phyloP scores from a whole-genome alignment of 2,329 filamentous ascomycete species.

The Lachnellula hyalina region DNA sequence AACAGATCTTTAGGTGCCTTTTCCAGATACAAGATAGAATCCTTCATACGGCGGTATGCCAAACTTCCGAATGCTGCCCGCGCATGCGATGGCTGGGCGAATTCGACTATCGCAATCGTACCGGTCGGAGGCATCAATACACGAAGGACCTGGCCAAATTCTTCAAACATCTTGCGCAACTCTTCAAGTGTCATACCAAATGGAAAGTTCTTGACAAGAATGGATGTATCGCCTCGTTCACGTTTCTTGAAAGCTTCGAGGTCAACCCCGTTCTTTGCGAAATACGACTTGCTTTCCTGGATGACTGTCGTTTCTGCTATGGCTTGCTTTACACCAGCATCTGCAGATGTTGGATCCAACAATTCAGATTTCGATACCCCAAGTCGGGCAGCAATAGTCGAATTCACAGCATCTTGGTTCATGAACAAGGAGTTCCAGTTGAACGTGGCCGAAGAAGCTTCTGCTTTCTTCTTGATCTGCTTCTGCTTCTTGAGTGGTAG shows the following conservation, averaged over 20 bases:
- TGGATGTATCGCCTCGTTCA: slow-evolving; percentile 77
- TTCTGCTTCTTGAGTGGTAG: slow-evolving; percentile 92
- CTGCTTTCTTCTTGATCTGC: slow-evolving; percentile 77
- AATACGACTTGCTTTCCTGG: slow-evolving; percentile 92
- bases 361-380: slow-evolving; percentile 88
- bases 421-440: slow-evolving; percentile 99
- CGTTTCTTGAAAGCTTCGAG: slow-evolving; percentile 84
- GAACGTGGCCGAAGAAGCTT: slow-evolving; percentile 73
- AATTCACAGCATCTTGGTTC: slow-evolving; percentile 92
- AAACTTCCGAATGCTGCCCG: slow-evolving; percentile 78
- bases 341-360: slow-evolving; percentile 89
- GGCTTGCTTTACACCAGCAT: slow-evolving; percentile 93
- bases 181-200: slow-evolving; percentile 56
- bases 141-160: slow-evolving; percentile 70
- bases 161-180: slow-evolving; percentile 45
- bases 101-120: slow-evolving; percentile 91
- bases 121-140: slow-evolving; percentile 90
- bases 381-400: slow-evolving; percentile 78
- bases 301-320: slow-evolving; percentile 95
- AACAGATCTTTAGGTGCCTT: slow-evolving; percentile 87
- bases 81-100: slow-evolving; percentile 70
- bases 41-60: slow-evolving; percentile 86
- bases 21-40: slow-evolving; percentile 86
- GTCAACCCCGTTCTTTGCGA: slow-evolving; percentile 81
- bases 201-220: slow-evolving; percentile 92